Evolutionary conservation across 2,329 filamentous ascomycete genomes (phyloP), one percentile per base, ranked within the genome.

Genomic region (Karstenula rhodostoma): DNA sequence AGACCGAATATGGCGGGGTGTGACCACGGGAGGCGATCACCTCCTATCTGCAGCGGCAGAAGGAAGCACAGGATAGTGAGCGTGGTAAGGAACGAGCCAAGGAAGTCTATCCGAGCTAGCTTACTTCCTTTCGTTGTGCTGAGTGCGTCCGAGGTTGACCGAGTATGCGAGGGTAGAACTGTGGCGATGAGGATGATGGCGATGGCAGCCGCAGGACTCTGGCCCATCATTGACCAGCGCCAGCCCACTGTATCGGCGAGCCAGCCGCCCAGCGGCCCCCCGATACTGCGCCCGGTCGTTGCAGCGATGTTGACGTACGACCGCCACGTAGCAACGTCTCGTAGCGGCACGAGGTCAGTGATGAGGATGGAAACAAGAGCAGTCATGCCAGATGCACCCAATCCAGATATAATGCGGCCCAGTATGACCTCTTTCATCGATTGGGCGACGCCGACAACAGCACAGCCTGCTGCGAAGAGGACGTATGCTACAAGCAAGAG

Each of bases 311-410:
- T 86, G 46, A 85, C 79, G 69, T 85, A 85, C 29, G 81, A 79
- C 47, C 84, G 73, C 76, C 81, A 82, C 0, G 74, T 72, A 0
- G 83, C 84, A 0, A 85, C 77, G 13, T 85, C 82, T 10, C 80
- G 75, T 2, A 81, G 73, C 0, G 83, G 81, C 4, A 85, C 81
- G 8, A 85, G 74, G 61, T 85, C 83, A 59, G 71, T 82, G 53
- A 84, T 80, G 4, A 85, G 78, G 12, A 85, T 81, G 0, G 80
- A 80, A 1, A 82, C 69, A 2, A 74, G 44, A 13, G 64, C 56
- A 4, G 68, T 69, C 85, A 92, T 90, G 12, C 90, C 90, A 3
- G 87, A 89, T 22, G 89, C 88, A 4, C 90, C 90, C 51, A 90
- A 83, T 2, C 86, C 86, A 67, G 84, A 83, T 57, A 87, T 83